Base-by-base conservation (phyloP, 1,284 basidiomycete species). In the Neotropicomus parvogracilis region DNA sequence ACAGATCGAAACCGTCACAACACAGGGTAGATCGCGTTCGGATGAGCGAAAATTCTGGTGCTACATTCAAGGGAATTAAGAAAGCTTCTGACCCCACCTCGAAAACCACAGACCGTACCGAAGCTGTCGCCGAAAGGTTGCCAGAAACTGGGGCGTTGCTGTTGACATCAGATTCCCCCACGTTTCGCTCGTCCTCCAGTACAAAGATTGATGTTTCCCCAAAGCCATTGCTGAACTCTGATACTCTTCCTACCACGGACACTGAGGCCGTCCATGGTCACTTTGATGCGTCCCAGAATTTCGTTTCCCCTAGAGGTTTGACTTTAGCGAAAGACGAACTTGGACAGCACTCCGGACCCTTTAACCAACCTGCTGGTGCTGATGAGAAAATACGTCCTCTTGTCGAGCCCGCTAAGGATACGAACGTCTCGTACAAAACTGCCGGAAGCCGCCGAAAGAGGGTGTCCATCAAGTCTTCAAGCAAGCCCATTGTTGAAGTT, bases 391-490 rank as follows among this genome's bases (percentile, higher is more conserved):
- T 13, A 24, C 17, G 16, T 28, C 16, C 36, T 16, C 16, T 24
- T 29, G 16, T 38, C 39, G 46, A 47, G 17, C 46, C 17, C 20
- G 29, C 32, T 38, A 49, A 46, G 16, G 40, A 51, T 17, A 38
- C 32, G 2, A 46, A 20, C 35, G 14, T 35, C 5, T 49, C 46
- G 6, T 32, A 38, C 2, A 66, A 50, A 37, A 31, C 59, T 28
- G 48, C 52, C 24, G 65, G 66, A 29, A 61, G 13, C 20, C 65
- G 65, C 37, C 55, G 66, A 50, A 64, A 68, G 39, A 54, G 66
- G 36, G 61, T 68, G 21, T 17, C 16, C 9, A 33, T 16, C 16
- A 49, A 47, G 27, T 33, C 37, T 32, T 40, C 50, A 13, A 28
- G 35, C 19, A 53, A 41, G 11, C 17, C 36, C n/a, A 3, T 27